Percentiles rank a stretch among this genome's conserved stretches.
Evolutionary conservation across 371 early-diverging fungal species (phyloP).

Genomic region (Parasitella parasitica): DNA sequence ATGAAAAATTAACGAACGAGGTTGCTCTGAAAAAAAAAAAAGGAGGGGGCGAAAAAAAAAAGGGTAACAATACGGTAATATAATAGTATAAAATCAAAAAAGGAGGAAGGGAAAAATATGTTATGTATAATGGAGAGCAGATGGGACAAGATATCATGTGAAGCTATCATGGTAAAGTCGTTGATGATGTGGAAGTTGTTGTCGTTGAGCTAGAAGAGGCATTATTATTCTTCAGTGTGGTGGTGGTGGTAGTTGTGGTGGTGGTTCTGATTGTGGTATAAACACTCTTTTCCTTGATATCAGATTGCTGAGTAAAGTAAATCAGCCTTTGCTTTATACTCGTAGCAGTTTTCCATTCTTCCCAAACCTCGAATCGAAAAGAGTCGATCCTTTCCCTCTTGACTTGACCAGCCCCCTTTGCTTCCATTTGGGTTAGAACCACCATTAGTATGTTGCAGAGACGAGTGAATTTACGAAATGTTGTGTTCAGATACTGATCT

Average conservation of each 20-base stretch:
- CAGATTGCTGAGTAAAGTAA: constrained; percentile 24
- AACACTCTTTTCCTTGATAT: not conserved
- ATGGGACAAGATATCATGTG: not conserved
- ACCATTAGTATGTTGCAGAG: constrained; percentile 37
- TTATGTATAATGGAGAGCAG: not conserved
- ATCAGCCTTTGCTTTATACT: constrained; percentile 26
- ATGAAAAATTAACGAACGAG: not conserved
- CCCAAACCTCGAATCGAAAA: constrained; percentile 39
- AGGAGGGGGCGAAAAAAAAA: not conserved
- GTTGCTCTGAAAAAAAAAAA: not conserved
- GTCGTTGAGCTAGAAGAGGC: not conserved
- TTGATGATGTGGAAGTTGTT: not conserved
- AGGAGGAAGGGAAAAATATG: not conserved
- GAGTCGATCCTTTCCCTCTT: constrained; percentile 39
- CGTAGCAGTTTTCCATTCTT: constrained; percentile 34
- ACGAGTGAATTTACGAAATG: constrained; percentile 40
- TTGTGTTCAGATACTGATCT: constrained; percentile 36
- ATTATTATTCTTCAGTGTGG: not conserved
- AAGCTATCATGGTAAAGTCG: not conserved
- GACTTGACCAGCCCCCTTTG: constrained; percentile 8
- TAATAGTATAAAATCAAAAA: not conserved
- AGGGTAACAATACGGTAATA: not conserved
- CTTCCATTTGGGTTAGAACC: constrained; percentile 37
- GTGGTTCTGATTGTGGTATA: constrained; percentile 15
- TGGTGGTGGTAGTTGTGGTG: constrained; percentile 7